These are phyloP conservation scores for Apiotrichum mycotoxinovorans DNA, from an alignment of 1,284 basidiomycete species.

Conservation along the genomic window DNA sequence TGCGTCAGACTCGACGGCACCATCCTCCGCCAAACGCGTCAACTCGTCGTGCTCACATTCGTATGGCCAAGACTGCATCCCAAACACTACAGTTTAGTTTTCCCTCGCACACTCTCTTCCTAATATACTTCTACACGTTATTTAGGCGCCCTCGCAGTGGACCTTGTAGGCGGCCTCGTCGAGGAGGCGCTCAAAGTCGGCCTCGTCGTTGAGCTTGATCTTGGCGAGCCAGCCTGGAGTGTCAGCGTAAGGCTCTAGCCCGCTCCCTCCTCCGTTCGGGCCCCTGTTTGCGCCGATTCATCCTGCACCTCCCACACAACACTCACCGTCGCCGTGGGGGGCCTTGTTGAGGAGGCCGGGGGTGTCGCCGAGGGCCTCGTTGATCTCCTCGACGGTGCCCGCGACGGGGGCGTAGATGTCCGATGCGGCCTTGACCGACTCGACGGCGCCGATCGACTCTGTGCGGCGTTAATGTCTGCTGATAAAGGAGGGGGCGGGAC, in stretches of 20 bases:
- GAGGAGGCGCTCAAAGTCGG: slow-evolving; percentile 74
- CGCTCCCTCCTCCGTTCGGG: too few species aligned
- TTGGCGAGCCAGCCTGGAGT: slow-evolving; percentile 56
- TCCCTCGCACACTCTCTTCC: background rate
- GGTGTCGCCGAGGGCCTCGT: slow-evolving; percentile 64
- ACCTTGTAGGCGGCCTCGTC: slow-evolving; percentile 73
- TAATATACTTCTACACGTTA: background rate
- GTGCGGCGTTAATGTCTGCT: slow-evolving; percentile 2
- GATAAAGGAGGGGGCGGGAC: background rate
- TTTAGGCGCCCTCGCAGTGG: slow-evolving; percentile 57
- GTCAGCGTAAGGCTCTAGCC: background rate
- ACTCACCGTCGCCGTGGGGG: slow-evolving; percentile 75
- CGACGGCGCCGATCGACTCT: slow-evolving; percentile 93
- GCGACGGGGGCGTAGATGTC: slow-evolving; percentile 96
- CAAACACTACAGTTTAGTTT: background rate
- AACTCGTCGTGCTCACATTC: background rate
- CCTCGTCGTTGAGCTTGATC: slow-evolving; percentile 73
- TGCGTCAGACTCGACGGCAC: too few species aligned
- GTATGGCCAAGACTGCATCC: slow-evolving; percentile 10
- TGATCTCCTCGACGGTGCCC: slow-evolving; percentile 76
- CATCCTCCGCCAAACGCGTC: too few species aligned
- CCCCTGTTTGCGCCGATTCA: too few species aligned
- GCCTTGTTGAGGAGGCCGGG: slow-evolving; percentile 87
- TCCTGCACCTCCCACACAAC: too few species aligned
- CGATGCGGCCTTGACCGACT: slow-evolving; percentile 96